Evolutionary conservation across 306 rosid genomes (phyloP).

Genomic region (Rosa persica): DNA sequence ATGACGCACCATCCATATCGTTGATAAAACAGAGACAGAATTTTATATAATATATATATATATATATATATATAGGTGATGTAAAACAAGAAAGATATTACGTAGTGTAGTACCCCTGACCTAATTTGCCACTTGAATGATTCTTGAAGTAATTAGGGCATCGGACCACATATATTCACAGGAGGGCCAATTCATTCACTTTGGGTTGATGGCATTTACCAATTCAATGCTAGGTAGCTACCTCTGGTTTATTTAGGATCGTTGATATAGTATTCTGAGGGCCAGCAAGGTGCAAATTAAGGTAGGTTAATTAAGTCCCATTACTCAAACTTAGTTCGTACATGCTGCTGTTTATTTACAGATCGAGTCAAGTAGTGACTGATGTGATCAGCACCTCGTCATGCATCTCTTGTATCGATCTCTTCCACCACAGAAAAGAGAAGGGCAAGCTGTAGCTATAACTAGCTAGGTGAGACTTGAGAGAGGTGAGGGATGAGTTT

Average conservation of each 20-base stretch:
- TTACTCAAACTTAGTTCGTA: neutral
- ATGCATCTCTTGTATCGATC: neutral
- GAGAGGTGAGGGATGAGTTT: too few species aligned
- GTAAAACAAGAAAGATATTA: neutral
- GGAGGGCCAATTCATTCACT: neutral
- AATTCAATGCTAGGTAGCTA: neutral
- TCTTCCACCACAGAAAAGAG: neutral
- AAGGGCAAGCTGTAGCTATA: neutral
- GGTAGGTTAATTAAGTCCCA: neutral
- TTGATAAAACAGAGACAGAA: neutral
- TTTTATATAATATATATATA: too few species aligned
- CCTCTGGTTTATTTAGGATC: neutral
- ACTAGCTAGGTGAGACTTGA: neutral
- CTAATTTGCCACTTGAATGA: conserved; percentile 11
- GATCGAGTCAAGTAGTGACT: neutral
- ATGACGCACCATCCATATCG: neutral
- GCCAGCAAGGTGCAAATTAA: neutral
- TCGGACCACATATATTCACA: neutral
- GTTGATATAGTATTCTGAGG: neutral
- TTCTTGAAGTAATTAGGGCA: conserved; percentile 5
- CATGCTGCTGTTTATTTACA: neutral
- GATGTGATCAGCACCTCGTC: neutral
- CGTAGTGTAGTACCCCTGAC: neutral
- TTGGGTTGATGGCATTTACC: neutral
- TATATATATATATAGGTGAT: neutral